Base-by-base conservation (phyloP, 805 yeast genomes). In the Candida ponderosae region DNA sequence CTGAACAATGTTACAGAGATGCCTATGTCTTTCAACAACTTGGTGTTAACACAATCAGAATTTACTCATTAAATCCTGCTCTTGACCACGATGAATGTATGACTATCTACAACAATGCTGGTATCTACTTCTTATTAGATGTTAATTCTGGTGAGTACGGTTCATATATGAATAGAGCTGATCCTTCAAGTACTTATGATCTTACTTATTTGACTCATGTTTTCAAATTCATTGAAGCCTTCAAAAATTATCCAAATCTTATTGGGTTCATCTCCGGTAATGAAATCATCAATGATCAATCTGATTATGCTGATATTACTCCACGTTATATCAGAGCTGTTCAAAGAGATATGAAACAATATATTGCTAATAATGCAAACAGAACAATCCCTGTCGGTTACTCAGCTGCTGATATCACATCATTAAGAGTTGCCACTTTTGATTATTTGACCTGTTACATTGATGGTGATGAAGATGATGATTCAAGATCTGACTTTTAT, bases 331-430 rank as follows among this genome's bases (percentile, higher is more conserved):
- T 88, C 41, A 81, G 95, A 60, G 96, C 96, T 11, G 81, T 87
- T 27, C 90, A 86, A 57, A 83, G 97, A 57, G 97, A 89, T 58
- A 78, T 87, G 77, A 89, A 86, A 63, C 76, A 74, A 48, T 89
- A 84, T 64, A 81, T 89, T 44, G 63, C 72, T 21, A 65, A 72
- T 39, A 77, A 81, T 48, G 67, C 80, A 15, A 72, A 82, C 54
- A 76, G 97, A 59, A 61, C 77, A 8, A 81, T 89, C 41, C 96
- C 96, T 5, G 95, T 88, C n/a, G 97, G 97, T 26, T 89, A 89
- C 61, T 82, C 96, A 8, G 96, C 97, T 34, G 96, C 96, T 15
- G 95, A 85, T 51, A 88, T 79, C 43, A 66, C 63, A 37, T 72
- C 70, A 32, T 72, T 84, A 53, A 75, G 95, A 51, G 62, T 74